phyloP scores from a whole-genome alignment of 2,329 filamentous ascomycete genomes.

The Stachybotrys elegans region DNA sequence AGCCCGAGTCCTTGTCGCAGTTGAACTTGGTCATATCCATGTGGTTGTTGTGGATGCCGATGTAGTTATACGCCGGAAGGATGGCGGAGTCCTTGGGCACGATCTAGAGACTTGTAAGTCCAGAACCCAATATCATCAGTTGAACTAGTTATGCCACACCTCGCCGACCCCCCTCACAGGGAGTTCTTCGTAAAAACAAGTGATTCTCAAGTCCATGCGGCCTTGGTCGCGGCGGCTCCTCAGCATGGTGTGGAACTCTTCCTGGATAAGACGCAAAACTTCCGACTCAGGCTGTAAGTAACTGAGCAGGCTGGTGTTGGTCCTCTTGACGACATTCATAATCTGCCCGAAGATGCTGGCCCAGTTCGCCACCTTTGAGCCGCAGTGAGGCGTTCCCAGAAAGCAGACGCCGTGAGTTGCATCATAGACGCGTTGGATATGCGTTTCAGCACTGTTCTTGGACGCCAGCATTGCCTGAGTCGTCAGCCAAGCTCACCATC shows the following conservation, averaged over 20 bases:
- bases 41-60: not conserved
- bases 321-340: conserved; percentile 8
- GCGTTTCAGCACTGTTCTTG: conserved; percentile 7
- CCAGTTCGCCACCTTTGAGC: conserved; percentile 10
- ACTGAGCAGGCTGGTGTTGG: conserved; percentile 10
- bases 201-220: conserved; percentile 4
- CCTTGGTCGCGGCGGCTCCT: not conserved
- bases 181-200: conserved; percentile 15
- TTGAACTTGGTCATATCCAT: not conserved
- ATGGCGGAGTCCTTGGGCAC: not conserved
- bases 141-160: not conserved
- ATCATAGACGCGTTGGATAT: conserved; percentile 8
- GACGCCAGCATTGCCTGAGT: conserved; percentile 9
- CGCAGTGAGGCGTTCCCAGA: conserved; percentile 12
- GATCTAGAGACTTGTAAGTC: not conserved
- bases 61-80: not conserved
- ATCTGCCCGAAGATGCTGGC: conserved; percentile 9
- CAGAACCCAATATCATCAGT: not conserved
- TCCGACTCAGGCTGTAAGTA: conserved; percentile 10
- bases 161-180: conserved; percentile 1
- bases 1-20: not conserved
- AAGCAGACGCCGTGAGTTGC: conserved; percentile 10
- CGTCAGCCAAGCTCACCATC: not conserved
- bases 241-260: conserved; percentile 9
- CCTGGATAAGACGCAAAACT: conserved; percentile 8